Evolutionary conservation across 1,284 basidiomycete species (phyloP).

Genomic region (Xerocomus nothofagi): DNA sequence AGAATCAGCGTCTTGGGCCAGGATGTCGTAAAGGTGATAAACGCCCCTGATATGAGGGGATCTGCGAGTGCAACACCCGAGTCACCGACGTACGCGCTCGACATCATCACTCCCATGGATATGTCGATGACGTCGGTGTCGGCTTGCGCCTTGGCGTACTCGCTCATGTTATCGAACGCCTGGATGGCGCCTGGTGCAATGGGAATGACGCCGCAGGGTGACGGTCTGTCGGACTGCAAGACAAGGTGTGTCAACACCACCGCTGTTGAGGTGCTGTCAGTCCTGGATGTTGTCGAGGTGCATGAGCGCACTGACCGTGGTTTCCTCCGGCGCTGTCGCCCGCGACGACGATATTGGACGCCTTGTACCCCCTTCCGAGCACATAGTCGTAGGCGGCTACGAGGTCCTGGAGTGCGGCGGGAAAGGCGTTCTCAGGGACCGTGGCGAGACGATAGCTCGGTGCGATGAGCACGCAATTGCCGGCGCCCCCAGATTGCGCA

Average conservation of each 20-base stretch:
- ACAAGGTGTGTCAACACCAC: slow-evolving; percentile 26
- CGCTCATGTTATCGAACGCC: background rate
- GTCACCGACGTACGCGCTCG: slow-evolving; percentile 14
- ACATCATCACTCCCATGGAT: fast-evolving
- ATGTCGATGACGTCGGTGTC: slow-evolving; percentile 9
- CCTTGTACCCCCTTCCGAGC: slow-evolving; percentile 21
- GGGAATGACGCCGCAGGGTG: slow-evolving; percentile 11
- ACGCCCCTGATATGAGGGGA: slow-evolving; percentile 22
- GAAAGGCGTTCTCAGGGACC: slow-evolving; percentile 26
- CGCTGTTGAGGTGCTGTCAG: slow-evolving; percentile 13
- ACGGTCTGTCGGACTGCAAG: slow-evolving; percentile 5
- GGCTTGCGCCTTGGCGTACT: slow-evolving; percentile 1
- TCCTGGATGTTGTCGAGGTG: too few species aligned
- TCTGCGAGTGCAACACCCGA: slow-evolving; percentile 9
- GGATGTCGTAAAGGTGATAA: slow-evolving; percentile 14
- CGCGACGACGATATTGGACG: slow-evolving; percentile 20
- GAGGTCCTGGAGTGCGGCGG: slow-evolving; percentile 27
- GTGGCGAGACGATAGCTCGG: slow-evolving; percentile 29
- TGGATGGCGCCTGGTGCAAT: slow-evolving; percentile 14
- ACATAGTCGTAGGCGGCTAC: slow-evolving; percentile 25
- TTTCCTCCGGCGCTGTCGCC: slow-evolving; percentile 32
- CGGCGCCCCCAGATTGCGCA: background rate
- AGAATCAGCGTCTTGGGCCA: slow-evolving; percentile 31
- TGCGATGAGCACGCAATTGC: slow-evolving; percentile 18
- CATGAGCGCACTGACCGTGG: slow-evolving; percentile 13